Conservation (phyloP, 495 filamentous ascomycete genomes). For the Mycothermus thermophilus region DNA sequence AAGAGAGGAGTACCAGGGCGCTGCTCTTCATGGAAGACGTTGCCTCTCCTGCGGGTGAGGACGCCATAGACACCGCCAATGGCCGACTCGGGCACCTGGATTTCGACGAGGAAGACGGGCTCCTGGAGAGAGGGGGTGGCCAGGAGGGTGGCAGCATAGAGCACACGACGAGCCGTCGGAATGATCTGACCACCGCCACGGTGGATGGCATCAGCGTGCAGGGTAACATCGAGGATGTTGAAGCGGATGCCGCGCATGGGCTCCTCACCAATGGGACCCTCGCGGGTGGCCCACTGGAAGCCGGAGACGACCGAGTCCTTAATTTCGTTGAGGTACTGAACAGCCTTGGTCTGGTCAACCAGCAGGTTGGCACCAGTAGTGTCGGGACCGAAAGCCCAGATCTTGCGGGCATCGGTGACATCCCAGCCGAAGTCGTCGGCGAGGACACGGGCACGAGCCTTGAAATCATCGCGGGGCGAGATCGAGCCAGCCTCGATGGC, state of each 20-base stretch:
- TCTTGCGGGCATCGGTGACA: conserved; percentile 99
- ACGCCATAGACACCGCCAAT: conserved; percentile 99
- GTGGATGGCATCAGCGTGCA: conserved; percentile 99
- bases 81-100: conserved; percentile 94
- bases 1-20: conserved; percentile 97
- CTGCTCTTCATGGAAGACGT: conserved; percentile 98
- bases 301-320: conserved; percentile 99
- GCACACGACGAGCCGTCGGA: conserved; percentile 91
- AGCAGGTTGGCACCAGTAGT: conserved; percentile 96
- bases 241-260: conserved; percentile 94
- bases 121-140: conserved; percentile 84
- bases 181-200: conserved; percentile 99
- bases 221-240: conserved; percentile 98
- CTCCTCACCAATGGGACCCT: conserved; percentile 96
- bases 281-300: conserved; percentile 98
- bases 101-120: conserved; percentile 98
- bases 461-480: conserved; percentile 94
- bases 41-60: conserved; percentile 92
- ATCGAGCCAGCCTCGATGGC: conserved; percentile 91
- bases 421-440: conserved; percentile 98
- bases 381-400: conserved; percentile 99
- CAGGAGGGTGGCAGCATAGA: conserved; percentile 84
- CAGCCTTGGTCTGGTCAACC: conserved; percentile 98
- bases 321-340: conserved; percentile 99
- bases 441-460: conserved; percentile 89